Conservation (phyloP, 768 basidiomycete genomes). For the Auricularia cornea region DNA sequence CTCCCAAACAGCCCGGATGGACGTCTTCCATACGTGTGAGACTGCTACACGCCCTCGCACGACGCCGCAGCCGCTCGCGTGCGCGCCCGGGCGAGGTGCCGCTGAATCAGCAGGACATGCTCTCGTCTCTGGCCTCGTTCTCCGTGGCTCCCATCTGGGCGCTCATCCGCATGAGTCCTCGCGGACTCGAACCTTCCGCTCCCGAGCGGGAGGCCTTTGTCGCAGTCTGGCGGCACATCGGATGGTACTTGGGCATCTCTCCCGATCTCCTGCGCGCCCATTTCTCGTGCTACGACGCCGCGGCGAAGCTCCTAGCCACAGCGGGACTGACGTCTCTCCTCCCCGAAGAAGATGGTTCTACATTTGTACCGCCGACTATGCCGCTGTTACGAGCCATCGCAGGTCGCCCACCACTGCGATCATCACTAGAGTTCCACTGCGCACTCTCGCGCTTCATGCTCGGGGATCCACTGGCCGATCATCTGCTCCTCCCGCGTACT, state of each 20-base stretch:
- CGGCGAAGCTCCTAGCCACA: background rate
- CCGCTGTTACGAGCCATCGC: background rate
- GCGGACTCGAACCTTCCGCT: background rate
- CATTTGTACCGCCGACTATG: background rate
- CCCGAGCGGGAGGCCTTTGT: background rate
- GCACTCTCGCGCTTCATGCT: background rate
- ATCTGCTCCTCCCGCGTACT: background rate
- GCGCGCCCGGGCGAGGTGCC: conserved; percentile 13
- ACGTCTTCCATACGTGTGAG: background rate
- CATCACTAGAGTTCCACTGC: background rate
- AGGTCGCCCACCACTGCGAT: background rate
- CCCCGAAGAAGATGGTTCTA: background rate
- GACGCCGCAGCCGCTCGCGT: background rate
- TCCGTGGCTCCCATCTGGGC: conserved; percentile 12
- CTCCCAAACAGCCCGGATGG: background rate
- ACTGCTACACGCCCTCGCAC: background rate
- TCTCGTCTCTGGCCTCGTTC: conserved; percentile 16
- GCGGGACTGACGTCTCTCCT: background rate
- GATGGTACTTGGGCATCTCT: background rate
- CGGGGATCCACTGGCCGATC: background rate
- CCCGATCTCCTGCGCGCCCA: background rate
- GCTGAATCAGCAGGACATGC: conserved; percentile 20
- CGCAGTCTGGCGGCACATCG: background rate
- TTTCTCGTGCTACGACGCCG: background rate
- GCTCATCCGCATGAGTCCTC: background rate